Base-by-base conservation (phyloP, 371 early-diverging fungal species). In the Nematocida major region DNA sequence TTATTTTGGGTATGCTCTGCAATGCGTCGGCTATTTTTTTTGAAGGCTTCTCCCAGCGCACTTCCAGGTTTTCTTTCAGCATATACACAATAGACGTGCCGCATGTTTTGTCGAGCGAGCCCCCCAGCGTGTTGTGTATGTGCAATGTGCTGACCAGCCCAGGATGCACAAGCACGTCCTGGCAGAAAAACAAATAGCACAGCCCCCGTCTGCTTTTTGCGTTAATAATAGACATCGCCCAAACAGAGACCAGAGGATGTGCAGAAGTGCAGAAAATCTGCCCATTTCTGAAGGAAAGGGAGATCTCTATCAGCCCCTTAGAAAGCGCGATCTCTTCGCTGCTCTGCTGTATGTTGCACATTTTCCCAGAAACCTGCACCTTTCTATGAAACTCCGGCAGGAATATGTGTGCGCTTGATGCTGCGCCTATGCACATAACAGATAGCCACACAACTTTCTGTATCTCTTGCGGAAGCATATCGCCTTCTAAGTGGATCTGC, bases 121-220 rank as follows among this genome's bases (percentile, higher is more conserved):
- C 70, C 3, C 70, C 70, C 24, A 69, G 43, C 3, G 47, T 24
- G 28, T 30, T 30, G 22, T 69, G 45, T 3, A 59, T 13, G 20
- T 45, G 70, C 24, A 69, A 3, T 7, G 70, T 69, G 22, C 65
- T 69, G 28, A 69, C 48, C 48, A 69, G 50, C 7, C 70, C 50
- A 0, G 61, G 43, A 20, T n/a, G 28, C 9, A 43, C n/a, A n/a
- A 68, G 59, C 3, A 68, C 22, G 9, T 62, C n/a, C 4, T 68
- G 34, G 7, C 20, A 18, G 9, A 13, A 11, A 51, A 68, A 59
- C 15, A 57, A 26, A 22, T 4, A n/a, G 39, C 22, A 9, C 11
- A 66, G 40, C 15, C 65, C 38, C 15, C 5, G 20, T 26, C 18
- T 28, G 18, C 11, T 42, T 24, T n/a, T 34, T 1, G 15, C 7